phyloP scores from a whole-genome alignment of 2,329 filamentous ascomycete species.

The Tothia fuscella region DNA sequence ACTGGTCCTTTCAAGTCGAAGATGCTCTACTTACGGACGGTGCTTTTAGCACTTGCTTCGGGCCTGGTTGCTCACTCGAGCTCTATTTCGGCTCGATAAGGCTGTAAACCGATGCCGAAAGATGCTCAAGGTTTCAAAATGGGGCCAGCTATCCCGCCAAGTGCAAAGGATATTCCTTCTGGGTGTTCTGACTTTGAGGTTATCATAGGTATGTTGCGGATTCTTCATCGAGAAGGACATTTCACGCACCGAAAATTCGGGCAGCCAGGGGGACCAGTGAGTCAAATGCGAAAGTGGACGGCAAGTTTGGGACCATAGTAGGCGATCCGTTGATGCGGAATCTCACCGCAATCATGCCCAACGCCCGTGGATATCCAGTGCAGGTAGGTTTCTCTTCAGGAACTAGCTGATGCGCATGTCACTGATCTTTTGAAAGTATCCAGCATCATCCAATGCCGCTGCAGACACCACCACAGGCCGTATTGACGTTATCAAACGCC shows the following conservation, averaged over 20 bases:
- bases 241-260: neutral
- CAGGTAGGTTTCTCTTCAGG: neutral
- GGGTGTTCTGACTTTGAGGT: slow-evolving; percentile 10
- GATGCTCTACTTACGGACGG: too few relatives aligned
- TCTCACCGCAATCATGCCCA: slow-evolving; percentile 6
- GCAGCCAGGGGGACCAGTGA: slow-evolving; percentile 10
- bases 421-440: slow-evolving; percentile 7
- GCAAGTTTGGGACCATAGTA: slow-evolving; percentile 8
- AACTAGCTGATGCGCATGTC: too few relatives aligned
- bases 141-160: slow-evolving; percentile 6
- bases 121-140: slow-evolving; percentile 1
- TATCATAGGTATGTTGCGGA: slow-evolving; percentile 4
- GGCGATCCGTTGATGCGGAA: slow-evolving; percentile 9
- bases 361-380: slow-evolving; percentile 8
- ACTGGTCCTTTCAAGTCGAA: too few relatives aligned
- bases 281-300: neutral
- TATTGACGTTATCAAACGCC: slow-evolving; percentile 9
- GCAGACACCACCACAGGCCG: slow-evolving; percentile 3
- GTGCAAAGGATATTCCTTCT: slow-evolving; percentile 6
- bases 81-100: too few relatives aligned
- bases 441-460: slow-evolving; percentile 1
- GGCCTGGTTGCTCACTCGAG: too few relatives aligned
- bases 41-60: too few relatives aligned
- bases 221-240: neutral
- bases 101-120: slow-evolving; percentile 8